Percentiles rank a stretch among this genome's conserved stretches.
phyloP scores from a whole-genome alignment of 2,329 filamentous ascomycete genomes.

The Colletotrichum filicis region DNA sequence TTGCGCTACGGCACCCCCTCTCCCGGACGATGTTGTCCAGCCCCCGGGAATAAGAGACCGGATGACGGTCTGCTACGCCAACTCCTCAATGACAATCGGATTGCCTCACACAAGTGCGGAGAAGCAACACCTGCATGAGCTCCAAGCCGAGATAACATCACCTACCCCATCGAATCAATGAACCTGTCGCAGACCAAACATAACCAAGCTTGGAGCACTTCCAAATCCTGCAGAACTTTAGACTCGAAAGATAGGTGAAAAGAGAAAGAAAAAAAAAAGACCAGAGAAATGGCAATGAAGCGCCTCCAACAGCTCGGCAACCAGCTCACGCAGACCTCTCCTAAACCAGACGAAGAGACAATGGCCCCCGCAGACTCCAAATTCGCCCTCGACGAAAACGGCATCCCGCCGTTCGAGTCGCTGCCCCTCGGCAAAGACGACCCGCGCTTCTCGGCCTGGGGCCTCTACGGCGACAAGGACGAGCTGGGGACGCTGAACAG shows the following conservation, averaged over 20 bases:
- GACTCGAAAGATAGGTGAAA: not conserved
- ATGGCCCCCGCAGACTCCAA: not conserved
- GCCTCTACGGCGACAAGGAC: conserved; percentile 65
- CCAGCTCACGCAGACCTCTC: not conserved
- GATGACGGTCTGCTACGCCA: not conserved
- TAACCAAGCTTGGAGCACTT: too few relatives aligned
- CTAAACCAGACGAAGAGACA: not conserved
- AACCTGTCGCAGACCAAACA: too few relatives aligned
- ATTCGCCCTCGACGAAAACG: conserved; percentile 48
- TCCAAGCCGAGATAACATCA: not conserved
- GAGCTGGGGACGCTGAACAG: conserved; percentile 71
- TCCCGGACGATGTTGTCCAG: not conserved
- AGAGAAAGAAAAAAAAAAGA: too few relatives aligned
- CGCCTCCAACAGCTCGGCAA: conserved; percentile 9
- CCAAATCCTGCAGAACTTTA: not conserved
- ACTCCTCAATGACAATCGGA: not conserved
- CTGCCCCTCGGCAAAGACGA: conserved; percentile 58
- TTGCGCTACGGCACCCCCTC: not conserved
- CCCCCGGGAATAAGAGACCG: not conserved
- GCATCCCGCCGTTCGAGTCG: conserved; percentile 58
- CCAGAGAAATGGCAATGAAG: not conserved
- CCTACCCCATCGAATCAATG: too few relatives aligned
- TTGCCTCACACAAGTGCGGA: not conserved
- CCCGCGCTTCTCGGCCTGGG: conserved; percentile 57
- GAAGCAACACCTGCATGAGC: not conserved